Base-by-base conservation (phyloP, 2,329 filamentous ascomycete species). In the Talaromyces sp. region DNA sequence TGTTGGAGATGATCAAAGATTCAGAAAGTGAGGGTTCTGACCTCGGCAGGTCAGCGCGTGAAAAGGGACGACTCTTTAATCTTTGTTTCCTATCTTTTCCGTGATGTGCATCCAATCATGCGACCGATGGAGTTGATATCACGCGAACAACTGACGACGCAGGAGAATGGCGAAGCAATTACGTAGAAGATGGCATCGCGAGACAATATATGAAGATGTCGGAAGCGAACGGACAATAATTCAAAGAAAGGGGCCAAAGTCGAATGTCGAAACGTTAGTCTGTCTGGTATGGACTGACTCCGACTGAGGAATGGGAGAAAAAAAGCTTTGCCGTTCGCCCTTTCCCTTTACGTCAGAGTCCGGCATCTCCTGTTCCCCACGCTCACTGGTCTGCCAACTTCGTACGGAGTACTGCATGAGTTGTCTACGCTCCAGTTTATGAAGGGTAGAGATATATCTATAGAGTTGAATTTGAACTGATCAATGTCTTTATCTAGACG, bases 11-110 rank as follows among this genome's bases (percentile, higher is more conserved):
- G 43, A 25, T 34, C n/a, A 31, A 63, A 43, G 27, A 22, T 47
- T 27, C n/a, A 36, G 51, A 36, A 54, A 38, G 5, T 31, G 53
- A 56, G 53, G 53, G n/a, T 31, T 22, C n/a, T 40, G 40, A 54
- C 54, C 62, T 51, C 54, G 62, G 62, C 54, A 25, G 62, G 15
- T 36, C 10, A 43, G 54, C 62, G 62, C 62, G 62, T 64, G 62
- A 49, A 59, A 59, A 58, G 43, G 43, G 15, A 15, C 27, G 59
- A 47, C 29, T 61, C 43, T 27, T 34, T 34, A 25, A 49, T 45
- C 38, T 38, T 38, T 34, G 17, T 36, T 63, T 64, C 62, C 62
- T 64, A 64, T 59, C 62, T 64, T 59, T 64, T 43, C 62, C 62
- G 62, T 64, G 54, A 40, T 22, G 25, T 27, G 59, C 40, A 36